Base-by-base conservation (phyloP, 177 flowering plant genomes). In the Telopea speciosissima region DNA sequence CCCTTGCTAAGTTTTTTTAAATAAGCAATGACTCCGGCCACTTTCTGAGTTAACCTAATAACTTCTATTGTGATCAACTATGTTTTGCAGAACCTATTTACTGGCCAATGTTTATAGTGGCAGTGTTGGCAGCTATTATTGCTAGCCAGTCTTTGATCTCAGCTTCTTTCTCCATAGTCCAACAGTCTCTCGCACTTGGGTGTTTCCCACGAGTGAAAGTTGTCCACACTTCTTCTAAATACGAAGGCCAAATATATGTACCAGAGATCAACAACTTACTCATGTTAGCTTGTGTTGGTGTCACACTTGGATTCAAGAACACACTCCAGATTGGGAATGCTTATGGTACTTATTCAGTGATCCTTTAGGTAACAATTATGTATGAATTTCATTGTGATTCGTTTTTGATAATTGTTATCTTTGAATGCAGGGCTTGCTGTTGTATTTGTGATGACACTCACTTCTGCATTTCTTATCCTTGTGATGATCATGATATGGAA, bases 161-260 rank as follows among this genome's bases (percentile, higher is more conserved):
- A 22, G 66, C 66, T 16, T 25, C 28, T 3, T 62, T 62, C 28
- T 62, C 65, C 23, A 62, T 62, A n/a, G 25, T 62, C 9, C 67
- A 69, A 17, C 77, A 74, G 54, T 31, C 69, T n/a, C 14, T 28
- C 2, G 68, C 73, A 13, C 69, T 70, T 21, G 73, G 73, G 40
- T 33, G 40, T 33, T 33, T 33, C 6, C 8, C 40, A 33, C 40
- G 8, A 5, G 40, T 33, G 40, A 33, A 33, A 33, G 40, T 0
- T 75, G 77, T 42, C 67, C 77, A 75, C 69, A 75, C 74, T 17
- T 75, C 77, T 21, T 3, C 61, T 8, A 26, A 66, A 40, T 58
- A 36, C 24, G 45, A 61, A 52, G 12, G 77, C 40, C 40, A 33
- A 33, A 7, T 33, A 33, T 33, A 33, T 5, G 8, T 33, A 5